phyloP scores from a whole-genome alignment of 2,329 filamentous ascomycete species.

The Fusarium robinianum region DNA sequence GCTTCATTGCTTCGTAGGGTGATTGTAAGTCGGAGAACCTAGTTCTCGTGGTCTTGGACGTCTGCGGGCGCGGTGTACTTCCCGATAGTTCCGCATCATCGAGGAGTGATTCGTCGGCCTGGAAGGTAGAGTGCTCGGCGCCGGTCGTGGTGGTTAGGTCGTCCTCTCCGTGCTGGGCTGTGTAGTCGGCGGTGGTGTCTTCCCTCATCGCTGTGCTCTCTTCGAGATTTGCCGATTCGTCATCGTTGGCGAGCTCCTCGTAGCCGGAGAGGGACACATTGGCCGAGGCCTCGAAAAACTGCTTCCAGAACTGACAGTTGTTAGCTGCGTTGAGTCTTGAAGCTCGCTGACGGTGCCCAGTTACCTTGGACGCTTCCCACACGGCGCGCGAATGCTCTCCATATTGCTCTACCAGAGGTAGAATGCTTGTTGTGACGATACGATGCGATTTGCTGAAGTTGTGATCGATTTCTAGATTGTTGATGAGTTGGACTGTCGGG shows the following conservation, averaged over 20 bases:
- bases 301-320: constrained; percentile 86
- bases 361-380: constrained; percentile 94
- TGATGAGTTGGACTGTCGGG: constrained; percentile 1
- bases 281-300: constrained; percentile 98
- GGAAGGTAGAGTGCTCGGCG: constrained; percentile 43
- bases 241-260: constrained; percentile 76
- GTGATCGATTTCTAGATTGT: constrained; percentile 82
- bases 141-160: constrained; percentile 44
- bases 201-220: constrained; percentile 62
- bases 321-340: background rate
- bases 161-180: constrained; percentile 47
- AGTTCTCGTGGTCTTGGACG: constrained; percentile 53
- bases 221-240: constrained; percentile 57
- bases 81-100: constrained; percentile 66
- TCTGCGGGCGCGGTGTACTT: constrained; percentile 68
- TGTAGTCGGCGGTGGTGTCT: constrained; percentile 56
- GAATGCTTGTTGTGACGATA: constrained; percentile 90
- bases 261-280: constrained; percentile 97
- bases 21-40: constrained; percentile 71
- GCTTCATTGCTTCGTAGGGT: constrained; percentile 74
- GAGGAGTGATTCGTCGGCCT: constrained; percentile 67
- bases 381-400: constrained; percentile 90
- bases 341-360: accelerated
- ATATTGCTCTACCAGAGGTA: constrained; percentile 94
- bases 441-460: constrained; percentile 97